Conservation (phyloP, 2,329 filamentous ascomycete genomes). For the Helotiales sp. region DNA sequence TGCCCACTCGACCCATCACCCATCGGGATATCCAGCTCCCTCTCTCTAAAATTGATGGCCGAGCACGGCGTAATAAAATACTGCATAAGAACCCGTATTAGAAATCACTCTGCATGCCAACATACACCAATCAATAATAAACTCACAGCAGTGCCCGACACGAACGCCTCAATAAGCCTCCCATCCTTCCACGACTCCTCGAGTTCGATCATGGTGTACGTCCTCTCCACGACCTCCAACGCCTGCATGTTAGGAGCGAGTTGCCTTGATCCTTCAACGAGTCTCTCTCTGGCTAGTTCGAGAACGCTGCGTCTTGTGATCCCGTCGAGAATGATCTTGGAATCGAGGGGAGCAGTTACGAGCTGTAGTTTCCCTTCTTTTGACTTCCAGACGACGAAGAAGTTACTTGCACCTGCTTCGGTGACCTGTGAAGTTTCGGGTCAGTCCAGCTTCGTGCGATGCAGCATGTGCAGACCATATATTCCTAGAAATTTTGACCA, state of each 20-base stretch:
- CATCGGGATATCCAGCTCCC: conserved; percentile 67
- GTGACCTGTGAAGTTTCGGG: conserved; percentile 66
- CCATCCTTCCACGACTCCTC: conserved; percentile 74
- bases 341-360: conserved; percentile 82
- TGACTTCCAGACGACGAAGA: conserved; percentile 81
- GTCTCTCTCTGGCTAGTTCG: conserved; percentile 69
- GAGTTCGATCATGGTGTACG: conserved; percentile 81
- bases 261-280: conserved; percentile 49
- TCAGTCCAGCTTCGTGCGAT: background rate
- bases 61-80: conserved; percentile 75
- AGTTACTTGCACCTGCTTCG: conserved; percentile 90
- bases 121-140: background rate
- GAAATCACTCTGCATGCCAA: background rate
- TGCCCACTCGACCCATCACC: conserved; percentile 56
- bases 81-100: conserved; percentile 45
- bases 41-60: conserved; percentile 68
- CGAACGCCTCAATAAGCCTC: conserved; percentile 81
- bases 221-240: conserved; percentile 77
- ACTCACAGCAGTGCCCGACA: conserved; percentile 82
- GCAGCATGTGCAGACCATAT: no score
- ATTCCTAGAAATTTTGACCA: background rate
- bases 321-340: conserved; percentile 83
- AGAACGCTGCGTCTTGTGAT: conserved; percentile 81
- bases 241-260: conserved; percentile 46
- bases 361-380: conserved; percentile 69